These are phyloP conservation scores for Solanum phureja DNA, from an alignment of 257 asterid genomes.

Conservation along the genomic window DNA sequence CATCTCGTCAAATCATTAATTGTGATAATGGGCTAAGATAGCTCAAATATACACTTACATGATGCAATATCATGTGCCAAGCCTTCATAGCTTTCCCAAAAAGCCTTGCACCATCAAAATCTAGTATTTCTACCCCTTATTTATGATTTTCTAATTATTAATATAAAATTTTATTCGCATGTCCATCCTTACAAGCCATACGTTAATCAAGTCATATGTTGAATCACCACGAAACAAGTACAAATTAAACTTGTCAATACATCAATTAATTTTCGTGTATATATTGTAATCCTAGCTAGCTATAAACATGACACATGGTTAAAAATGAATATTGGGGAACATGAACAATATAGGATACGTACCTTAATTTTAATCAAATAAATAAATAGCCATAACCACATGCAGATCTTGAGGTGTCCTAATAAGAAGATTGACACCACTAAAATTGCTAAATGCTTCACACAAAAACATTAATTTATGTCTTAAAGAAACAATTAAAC, in stretches of 20 bases:
- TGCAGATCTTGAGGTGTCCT: not conserved
- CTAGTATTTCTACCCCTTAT: too few species aligned
- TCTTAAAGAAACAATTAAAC: not conserved
- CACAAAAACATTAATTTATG: not conserved
- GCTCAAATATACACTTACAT: not conserved
- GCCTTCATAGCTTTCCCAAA: not conserved
- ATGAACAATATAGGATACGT: not conserved
- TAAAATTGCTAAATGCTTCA: not conserved
- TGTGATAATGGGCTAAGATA: not conserved
- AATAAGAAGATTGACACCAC: not conserved
- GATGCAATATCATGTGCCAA: not conserved
- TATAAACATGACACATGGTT: not conserved
- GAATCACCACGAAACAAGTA: not conserved
- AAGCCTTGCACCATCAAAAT: too few species aligned
- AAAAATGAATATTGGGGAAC: not conserved
- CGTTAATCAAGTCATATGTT: not conserved
- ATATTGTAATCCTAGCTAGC: not conserved
- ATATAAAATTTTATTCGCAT: too few species aligned
- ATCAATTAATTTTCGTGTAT: not conserved
- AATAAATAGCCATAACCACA: not conserved
- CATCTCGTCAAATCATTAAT: not conserved
- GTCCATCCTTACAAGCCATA: not conserved
- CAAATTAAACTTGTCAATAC: not conserved
- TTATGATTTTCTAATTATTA: not conserved
- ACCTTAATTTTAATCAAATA: not conserved